Percentiles rank a stretch among this genome's conserved stretches.
These are phyloP conservation scores for Corymbia citriodora DNA, from an alignment of 441 rosid genomes.

Conservation along the genomic window DNA sequence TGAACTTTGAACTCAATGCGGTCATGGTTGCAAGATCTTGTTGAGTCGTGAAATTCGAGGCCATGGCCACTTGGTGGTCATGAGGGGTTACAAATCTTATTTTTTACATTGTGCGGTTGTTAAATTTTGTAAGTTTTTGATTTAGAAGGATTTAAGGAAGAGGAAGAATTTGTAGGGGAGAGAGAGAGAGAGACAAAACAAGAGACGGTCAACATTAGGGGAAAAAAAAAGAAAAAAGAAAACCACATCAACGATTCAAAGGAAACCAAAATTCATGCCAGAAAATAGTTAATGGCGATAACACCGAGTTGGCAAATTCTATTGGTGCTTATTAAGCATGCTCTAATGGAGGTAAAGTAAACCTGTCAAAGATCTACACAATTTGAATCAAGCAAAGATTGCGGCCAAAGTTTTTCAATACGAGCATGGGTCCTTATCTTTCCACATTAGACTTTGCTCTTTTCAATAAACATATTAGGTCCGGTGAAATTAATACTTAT, in stretches of 20 bases:
- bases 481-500: background rate
- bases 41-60: background rate
- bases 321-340: background rate
- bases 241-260: background rate
- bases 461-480: no score
- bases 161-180: background rate
- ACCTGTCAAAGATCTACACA: no score
- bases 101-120: background rate
- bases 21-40: background rate
- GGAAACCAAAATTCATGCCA: background rate
- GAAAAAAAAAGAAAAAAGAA: background rate
- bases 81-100: background rate
- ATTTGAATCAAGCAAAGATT: background rate
- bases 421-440: background rate
- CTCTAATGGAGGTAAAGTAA: background rate
- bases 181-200: background rate
- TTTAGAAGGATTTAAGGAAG: no score
- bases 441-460: background rate
- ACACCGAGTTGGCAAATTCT: background rate
- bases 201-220: background rate
- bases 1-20: background rate
- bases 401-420: no score
- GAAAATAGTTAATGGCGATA: background rate
- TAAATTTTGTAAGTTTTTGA: accelerated
- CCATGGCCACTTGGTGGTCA: background rate